These are phyloP conservation scores for Podospora comata DNA, from an alignment of 495 filamentous ascomycete species.

Conservation along the genomic window DNA sequence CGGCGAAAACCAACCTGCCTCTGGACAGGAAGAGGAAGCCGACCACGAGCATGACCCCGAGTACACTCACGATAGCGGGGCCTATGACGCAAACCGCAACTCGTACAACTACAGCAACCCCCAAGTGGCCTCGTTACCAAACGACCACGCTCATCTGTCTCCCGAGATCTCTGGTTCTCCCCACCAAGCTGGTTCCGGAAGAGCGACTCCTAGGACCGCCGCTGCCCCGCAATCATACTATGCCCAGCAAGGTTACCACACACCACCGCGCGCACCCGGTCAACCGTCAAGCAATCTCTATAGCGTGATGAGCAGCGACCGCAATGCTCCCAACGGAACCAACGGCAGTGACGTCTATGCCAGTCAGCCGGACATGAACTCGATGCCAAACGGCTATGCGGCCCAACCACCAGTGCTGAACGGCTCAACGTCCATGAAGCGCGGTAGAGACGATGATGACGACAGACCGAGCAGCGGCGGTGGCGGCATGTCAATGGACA, in stretches of 20 bases:
- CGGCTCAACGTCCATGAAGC: slow-evolving; percentile 46
- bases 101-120: slow-evolving; percentile 73
- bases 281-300: slow-evolving; percentile 77
- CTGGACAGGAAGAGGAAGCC: slow-evolving; percentile 67
- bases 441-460: slow-evolving; percentile 75
- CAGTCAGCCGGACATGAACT: slow-evolving; percentile 54
- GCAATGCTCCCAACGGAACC: slow-evolving; percentile 65
- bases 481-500: slow-evolving; percentile 52
- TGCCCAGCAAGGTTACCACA: slow-evolving; percentile 65
- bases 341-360: slow-evolving; percentile 64
- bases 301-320: slow-evolving; percentile 84
- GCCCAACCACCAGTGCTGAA: slow-evolving; percentile 61
- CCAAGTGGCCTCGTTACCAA: slow-evolving; percentile 60
- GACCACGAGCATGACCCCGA: slow-evolving; percentile 74
- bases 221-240: slow-evolving; percentile 70
- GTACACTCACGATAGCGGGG: slow-evolving; percentile 71
- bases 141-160: slow-evolving; percentile 77
- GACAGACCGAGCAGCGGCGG: slow-evolving; percentile 66
- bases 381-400: slow-evolving; percentile 59
- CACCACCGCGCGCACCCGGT: slow-evolving; percentile 67
- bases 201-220: slow-evolving; percentile 79
- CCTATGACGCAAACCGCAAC: slow-evolving; percentile 64
- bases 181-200: slow-evolving; percentile 81
- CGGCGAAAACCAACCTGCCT: slow-evolving; percentile 54
- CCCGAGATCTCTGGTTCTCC: slow-evolving; percentile 86